Conservation (phyloP, 805 yeast genomes). For the Myxozyma melibiosi region DNA sequence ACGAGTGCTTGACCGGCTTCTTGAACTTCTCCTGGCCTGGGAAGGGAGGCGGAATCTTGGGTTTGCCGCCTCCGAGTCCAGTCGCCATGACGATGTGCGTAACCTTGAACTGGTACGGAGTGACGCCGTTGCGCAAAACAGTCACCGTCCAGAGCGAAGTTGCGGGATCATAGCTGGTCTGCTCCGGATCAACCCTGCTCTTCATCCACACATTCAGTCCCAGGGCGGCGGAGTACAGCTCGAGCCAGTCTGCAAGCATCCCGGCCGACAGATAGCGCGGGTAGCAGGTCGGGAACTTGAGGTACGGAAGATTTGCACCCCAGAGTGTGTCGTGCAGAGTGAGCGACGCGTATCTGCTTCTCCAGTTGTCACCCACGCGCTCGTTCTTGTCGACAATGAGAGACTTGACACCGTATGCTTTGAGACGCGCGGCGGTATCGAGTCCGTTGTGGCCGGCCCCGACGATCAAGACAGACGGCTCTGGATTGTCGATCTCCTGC, state of each 20-base stretch:
- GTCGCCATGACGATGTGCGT: conserved; percentile 48
- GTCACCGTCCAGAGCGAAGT: conserved; percentile 10
- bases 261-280: conserved; percentile 51
- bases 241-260: conserved; percentile 50
- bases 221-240: conserved; percentile 46
- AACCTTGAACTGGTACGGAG: conserved; percentile 37
- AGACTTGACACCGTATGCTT: conserved; percentile 47
- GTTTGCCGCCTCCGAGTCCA: conserved; percentile 50
- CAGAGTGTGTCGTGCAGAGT: conserved; percentile 52
- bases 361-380: conserved; percentile 52
- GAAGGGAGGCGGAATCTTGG: conserved; percentile 46
- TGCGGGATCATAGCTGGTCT: conserved; percentile 3
- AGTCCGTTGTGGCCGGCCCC: conserved; percentile 55
- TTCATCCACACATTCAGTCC: conserved; percentile 47
- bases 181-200: conserved; percentile 36
- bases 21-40: conserved; percentile 44
- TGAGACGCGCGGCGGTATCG: conserved; percentile 49
- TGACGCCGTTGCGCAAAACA: not conserved
- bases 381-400: conserved; percentile 46
- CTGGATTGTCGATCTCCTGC: conserved; percentile 27
- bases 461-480: conserved; percentile 46
- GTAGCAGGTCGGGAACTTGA: conserved; percentile 48
- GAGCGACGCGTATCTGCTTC: conserved; percentile 49
- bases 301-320: conserved; percentile 48
- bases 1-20: conserved; percentile 48